Evolutionary conservation across 1,139 yeast genomes (phyloP), one percentile per base, ranked within the genome.

Genomic region (Candida neerlandica): DNA sequence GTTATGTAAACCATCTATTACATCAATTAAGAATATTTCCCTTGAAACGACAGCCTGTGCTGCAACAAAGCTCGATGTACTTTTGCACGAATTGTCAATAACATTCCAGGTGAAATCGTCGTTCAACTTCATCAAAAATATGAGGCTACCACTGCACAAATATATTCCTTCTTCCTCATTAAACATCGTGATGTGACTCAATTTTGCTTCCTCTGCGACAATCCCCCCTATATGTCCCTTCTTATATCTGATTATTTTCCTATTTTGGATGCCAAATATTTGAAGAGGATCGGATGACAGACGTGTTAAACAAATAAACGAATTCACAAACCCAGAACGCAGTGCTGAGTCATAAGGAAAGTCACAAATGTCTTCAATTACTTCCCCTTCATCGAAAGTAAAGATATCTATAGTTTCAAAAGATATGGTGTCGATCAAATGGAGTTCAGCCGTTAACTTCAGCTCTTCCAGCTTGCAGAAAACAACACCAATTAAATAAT

Each of bases 351-450:
- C 33, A 5, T 14, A 23, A 23, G 27, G 27, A 11, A 19, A n/a
- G 7, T 47, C 45, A 38, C 50, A 51, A n/a, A 51, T 18, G 41
- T 48, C 55, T 2, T 45, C 46, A 19, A 48, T 41, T 14, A 43
- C 47, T 2, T 42, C 14, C 3, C 33, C 35, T 16, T 49, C 51
- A 1, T 44, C 41, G 16, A 46, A 23, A 18, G 44, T 37, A 27
- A 40, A 47, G 3, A 21, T 34, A 16, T 33, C 35, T 2, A 45
- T 3, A 2, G 45, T 18, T n/a, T 33, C 23, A 16, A 52, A 50
- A 2, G 37, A 16, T 6, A 2, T 1, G 15, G 46, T 33, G 15
- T 48, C 44, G 18, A 54, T 16, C 11, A 54, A 34, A n/a, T 40
- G 23, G 9, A 54, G 37, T 15, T 47, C 46, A 23, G 18, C 21